Evolutionary conservation across 2,329 filamentous ascomycete species (phyloP).

Genomic region (Coniochaeta sp.): DNA sequence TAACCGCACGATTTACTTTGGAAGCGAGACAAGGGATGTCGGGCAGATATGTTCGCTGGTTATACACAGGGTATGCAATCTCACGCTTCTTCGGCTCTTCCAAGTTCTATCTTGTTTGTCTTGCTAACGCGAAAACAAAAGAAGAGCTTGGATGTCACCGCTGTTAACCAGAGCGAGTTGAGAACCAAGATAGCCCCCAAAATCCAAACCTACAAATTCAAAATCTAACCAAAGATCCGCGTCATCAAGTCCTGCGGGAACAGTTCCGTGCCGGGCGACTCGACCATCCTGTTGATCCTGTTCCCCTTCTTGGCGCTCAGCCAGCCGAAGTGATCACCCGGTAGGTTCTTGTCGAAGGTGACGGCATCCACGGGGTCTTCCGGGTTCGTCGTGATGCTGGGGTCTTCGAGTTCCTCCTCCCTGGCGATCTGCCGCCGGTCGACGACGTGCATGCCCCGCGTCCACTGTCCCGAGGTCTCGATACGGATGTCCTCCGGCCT

Average conservation of each 20-base stretch:
- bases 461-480: slow-evolving; percentile 92
- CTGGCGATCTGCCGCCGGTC: slow-evolving; percentile 61
- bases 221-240: slow-evolving; percentile 50
- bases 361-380: slow-evolving; percentile 37
- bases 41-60: neutral
- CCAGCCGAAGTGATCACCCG: slow-evolving; percentile 72
- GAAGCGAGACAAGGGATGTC: neutral
- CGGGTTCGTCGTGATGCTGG: slow-evolving; percentile 23
- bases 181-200: slow-evolving; percentile 12
- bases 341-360: slow-evolving; percentile 36
- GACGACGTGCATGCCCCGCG: slow-evolving; percentile 79
- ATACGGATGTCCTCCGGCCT: slow-evolving; percentile 76
- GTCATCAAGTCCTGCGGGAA: slow-evolving; percentile 63
- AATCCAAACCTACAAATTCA: slow-evolving; percentile 5
- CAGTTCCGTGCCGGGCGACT: slow-evolving; percentile 57
- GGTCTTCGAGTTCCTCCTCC: slow-evolving; percentile 26
- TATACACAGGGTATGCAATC: slow-evolving; percentile 12
- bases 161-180: neutral
- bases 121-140: neutral
- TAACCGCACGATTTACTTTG: neutral
- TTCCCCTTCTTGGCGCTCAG: slow-evolving; percentile 69
- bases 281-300: slow-evolving; percentile 66
- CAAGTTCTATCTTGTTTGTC: neutral
- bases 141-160: neutral
- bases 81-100: slow-evolving; percentile 3